Percentiles rank a stretch among this genome's conserved stretches.
These are phyloP conservation scores for Penicillium bovifimosum DNA, from an alignment of 495 filamentous ascomycete genomes.

Conservation along the genomic window DNA sequence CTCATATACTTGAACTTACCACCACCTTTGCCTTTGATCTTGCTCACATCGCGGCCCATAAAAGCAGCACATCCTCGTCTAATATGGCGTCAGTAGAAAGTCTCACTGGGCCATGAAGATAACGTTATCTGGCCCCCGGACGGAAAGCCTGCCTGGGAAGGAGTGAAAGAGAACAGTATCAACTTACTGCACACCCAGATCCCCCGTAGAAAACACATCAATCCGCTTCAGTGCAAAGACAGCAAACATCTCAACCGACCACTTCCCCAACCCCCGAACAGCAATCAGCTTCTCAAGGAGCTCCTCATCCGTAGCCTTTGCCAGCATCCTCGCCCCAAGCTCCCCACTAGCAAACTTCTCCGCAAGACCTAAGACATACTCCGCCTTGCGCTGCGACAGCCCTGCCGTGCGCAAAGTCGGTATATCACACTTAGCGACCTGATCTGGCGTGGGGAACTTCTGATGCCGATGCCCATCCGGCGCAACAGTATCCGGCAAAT, in stretches of 20 bases:
- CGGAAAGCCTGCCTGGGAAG: neutral
- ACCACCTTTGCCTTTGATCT: conserved; percentile 72
- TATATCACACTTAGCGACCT: conserved; percentile 57
- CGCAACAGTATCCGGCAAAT: conserved; percentile 22
- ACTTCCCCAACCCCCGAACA: conserved; percentile 79
- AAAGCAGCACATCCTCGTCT: conserved; percentile 86
- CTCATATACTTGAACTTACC: conserved; percentile 98
- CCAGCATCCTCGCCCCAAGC: conserved; percentile 67
- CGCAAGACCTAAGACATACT: conserved; percentile 83
- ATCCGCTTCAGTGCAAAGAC: conserved; percentile 85
- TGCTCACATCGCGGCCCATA: conserved; percentile 72
- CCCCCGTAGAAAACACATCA: conserved; percentile 90
- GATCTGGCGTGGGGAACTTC: conserved; percentile 69
- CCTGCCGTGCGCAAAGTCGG: conserved; percentile 73
- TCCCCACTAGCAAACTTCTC: conserved; percentile 72
- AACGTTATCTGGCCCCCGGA: neutral
- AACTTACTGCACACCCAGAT: conserved; percentile 83
- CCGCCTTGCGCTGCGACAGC: conserved; percentile 86
- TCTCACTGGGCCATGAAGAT: neutral
- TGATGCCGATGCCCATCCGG: conserved; percentile 15
- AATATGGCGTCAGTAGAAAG: neutral
- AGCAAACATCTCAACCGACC: conserved; percentile 98
- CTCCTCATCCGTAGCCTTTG: conserved; percentile 77
- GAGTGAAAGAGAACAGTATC: neutral
- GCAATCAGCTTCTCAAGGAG: conserved; percentile 74